Base-by-base conservation (phyloP, 2,329 filamentous ascomycete genomes). In the Elsinoe perseae region DNA sequence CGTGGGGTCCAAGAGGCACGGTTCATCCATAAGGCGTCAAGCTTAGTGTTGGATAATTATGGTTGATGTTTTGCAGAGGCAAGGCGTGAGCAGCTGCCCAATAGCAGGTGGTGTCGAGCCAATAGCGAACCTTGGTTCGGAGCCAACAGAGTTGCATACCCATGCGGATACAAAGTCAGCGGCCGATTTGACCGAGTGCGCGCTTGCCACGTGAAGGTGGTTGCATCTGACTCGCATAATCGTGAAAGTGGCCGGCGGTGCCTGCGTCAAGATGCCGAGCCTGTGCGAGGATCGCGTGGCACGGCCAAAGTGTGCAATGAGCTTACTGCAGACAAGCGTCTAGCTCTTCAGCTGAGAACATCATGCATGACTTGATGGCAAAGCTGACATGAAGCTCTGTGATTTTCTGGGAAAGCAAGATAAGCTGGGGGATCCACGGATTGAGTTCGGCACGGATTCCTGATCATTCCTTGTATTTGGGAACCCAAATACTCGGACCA, bases 201-300 rank as follows among this genome's bases (percentile, higher is more conserved):
- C 30, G 48, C 48, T 32, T 52, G 48, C 48, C 48, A 52, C 48
- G 48, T 52, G 48, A 52, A 38, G 48, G 30, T 52, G 48, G 48
- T 52, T 38, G 32, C 28, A n/a, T 52, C 48, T 52, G 48, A 52
- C 48, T 52, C 48, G 28, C 28, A 38, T 38, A 12, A 30, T 25
- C 20, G 10, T 36, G 48, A 28, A 9, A 16, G 48, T 52, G 48
- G 48, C 48, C 38, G 25, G 48, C 48, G 40, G 48, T 52, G 48
- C 48, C 48, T 52, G 48, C 48, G 30, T 52, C 25, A 16, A 38
- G 28, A 52, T 34, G 25, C 28, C 23, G 30, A 52, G 28, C 20
- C 16, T 52, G 28, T 36, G 48, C 20, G n/a, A 36, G 36, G 20
- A 14, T 34, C 28, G 48, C 48, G 48, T 52, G 48, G 48, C 48